phyloP scores from a whole-genome alignment of 176 grass and related monocot species.

The Carex myosuroides region DNA sequence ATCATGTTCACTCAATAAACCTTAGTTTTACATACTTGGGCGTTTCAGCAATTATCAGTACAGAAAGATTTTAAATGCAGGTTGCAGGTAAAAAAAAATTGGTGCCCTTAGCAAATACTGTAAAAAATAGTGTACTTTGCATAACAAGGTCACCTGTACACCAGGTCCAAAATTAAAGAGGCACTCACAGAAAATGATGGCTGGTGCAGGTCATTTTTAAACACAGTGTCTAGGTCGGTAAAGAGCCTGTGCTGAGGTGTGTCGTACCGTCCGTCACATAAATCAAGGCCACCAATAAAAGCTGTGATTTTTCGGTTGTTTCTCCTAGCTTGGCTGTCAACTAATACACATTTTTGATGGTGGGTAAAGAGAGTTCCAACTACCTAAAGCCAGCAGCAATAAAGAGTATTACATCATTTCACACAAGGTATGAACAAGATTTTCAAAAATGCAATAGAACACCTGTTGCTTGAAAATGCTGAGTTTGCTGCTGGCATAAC shows the following conservation, averaged over 20 bases:
- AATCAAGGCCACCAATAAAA: constrained; percentile 87
- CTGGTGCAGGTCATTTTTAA: constrained; percentile 76
- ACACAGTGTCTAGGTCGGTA: constrained; percentile 71
- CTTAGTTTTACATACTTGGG: not conserved
- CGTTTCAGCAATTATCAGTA: not conserved
- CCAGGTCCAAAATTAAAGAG: constrained; percentile 7
- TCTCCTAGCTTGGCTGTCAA: constrained; percentile 75
- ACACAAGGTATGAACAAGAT: not conserved
- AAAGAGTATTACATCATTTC: constrained; percentile 22
- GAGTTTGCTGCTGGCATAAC: constrained; percentile 91
- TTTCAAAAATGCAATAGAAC: constrained; percentile 18
- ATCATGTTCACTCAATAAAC: not conserved
- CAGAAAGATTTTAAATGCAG: not conserved
- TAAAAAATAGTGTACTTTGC: not conserved
- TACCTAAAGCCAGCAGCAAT: constrained; percentile 49
- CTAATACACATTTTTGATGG: constrained; percentile 92
- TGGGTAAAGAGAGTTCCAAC: constrained; percentile 91
- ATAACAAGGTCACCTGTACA: not conserved
- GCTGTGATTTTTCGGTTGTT: constrained; percentile 90
- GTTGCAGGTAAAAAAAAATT: not conserved
- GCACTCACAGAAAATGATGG: constrained; percentile 80
- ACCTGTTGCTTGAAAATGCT: constrained; percentile 98
- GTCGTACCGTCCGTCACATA: constrained; percentile 97
- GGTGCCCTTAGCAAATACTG: constrained; percentile 7
- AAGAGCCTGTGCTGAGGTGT: constrained; percentile 91